A percentile compares a stretch with the other conserved stretches of the same genome.
Evolutionary conservation across 208 protist species (phyloP).

Genomic region (Crithidia expoeki): DNA sequence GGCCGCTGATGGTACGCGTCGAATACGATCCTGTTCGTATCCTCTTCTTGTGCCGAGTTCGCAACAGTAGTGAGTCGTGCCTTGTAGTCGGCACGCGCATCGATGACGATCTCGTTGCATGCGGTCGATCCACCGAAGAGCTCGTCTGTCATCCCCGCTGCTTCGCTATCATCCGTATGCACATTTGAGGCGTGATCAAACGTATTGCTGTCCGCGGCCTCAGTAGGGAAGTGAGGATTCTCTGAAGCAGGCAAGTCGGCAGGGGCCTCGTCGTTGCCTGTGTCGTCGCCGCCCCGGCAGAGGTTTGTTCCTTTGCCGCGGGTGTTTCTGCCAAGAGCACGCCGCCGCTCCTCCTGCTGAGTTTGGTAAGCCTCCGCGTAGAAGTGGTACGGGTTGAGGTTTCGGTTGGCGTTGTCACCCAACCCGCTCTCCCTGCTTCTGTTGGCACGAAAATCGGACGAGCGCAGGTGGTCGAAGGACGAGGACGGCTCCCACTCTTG

Average conservation of each 20-base stretch:
- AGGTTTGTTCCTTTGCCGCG: constrained; percentile 22
- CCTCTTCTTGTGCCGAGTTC: constrained; percentile 13
- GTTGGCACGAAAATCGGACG: constrained; percentile 20
- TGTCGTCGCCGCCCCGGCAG: constrained; percentile 12
- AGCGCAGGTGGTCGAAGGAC: constrained; percentile 50
- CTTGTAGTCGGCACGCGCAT: constrained; percentile 55
- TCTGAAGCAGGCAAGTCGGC: constrained; percentile 40
- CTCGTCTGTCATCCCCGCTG: background rate
- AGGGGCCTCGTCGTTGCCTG: background rate
- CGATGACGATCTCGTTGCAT: constrained; percentile 36
- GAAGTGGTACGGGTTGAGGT: constrained; percentile 57
- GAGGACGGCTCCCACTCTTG: constrained; percentile 66
- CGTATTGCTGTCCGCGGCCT: background rate
- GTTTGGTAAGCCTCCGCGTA: constrained; percentile 63
- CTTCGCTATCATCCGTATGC: background rate
- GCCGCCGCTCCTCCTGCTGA: constrained; percentile 26
- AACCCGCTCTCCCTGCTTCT: constrained; percentile 18
- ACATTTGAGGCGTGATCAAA: background rate
- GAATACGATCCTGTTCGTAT: constrained; percentile 37
- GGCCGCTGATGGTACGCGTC: constrained; percentile 79
- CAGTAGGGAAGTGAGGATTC: constrained; percentile 73
- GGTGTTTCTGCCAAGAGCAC: background rate
- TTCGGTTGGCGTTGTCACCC: constrained; percentile 39
- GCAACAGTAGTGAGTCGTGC: constrained; percentile 19
- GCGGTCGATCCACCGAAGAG: background rate